Percentiles rank a stretch among this genome's conserved stretches.
These are phyloP conservation scores for Capsicum baccatum DNA, from an alignment of 257 asterid genomes.

Conservation along the genomic window DNA sequence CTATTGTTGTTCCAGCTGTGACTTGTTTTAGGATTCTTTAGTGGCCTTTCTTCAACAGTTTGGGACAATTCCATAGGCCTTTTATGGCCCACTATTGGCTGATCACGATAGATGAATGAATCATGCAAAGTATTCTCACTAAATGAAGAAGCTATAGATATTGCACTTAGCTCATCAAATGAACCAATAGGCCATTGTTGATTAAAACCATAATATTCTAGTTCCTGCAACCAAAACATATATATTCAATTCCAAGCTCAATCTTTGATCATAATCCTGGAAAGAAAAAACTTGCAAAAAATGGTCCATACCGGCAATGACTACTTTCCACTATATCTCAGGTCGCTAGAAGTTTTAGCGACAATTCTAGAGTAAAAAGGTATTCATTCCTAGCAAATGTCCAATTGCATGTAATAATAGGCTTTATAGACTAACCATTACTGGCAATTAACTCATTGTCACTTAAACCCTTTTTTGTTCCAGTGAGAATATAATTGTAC, in stretches of 20 bases:
- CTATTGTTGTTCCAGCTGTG: slow-evolving; percentile 41
- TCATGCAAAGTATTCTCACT: slow-evolving; percentile 30
- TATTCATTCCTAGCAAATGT: too few relatives aligned
- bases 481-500: neutral
- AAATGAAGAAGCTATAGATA: slow-evolving; percentile 46
- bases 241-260: neutral
- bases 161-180: slow-evolving; percentile 50
- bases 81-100: slow-evolving; percentile 41
- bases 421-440: too few relatives aligned
- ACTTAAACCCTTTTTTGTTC: neutral
- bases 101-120: slow-evolving; percentile 36
- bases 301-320: neutral
- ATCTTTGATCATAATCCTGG: neutral
- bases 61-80: slow-evolving; percentile 44
- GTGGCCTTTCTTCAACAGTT: slow-evolving; percentile 41
- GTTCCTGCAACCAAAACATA: slow-evolving; percentile 47
- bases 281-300: neutral
- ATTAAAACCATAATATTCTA: slow-evolving; percentile 54
- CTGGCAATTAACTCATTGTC: neutral
- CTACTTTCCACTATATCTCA: neutral
- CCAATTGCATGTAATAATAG: neutral
- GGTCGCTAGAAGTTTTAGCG: neutral
- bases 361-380: neutral
- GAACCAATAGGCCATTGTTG: slow-evolving; percentile 63
- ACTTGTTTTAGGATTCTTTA: slow-evolving; percentile 55